phyloP scores from a whole-genome alignment of 2,329 filamentous ascomycete species.

The Penicillium digitatum region DNA sequence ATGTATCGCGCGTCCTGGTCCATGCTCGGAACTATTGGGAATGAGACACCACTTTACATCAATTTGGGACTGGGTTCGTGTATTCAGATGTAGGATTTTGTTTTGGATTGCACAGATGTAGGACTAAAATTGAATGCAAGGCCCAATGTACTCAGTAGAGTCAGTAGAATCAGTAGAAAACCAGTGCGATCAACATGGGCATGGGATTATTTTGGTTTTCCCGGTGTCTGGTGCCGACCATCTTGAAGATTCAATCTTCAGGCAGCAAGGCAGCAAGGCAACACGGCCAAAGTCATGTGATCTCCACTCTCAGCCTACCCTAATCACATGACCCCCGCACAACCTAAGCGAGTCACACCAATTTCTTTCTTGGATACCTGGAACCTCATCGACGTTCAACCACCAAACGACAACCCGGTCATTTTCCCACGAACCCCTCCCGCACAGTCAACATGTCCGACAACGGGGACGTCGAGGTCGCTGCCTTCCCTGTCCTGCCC shows the following conservation, averaged over 20 bases:
- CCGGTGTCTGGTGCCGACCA: background rate
- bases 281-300: constrained; percentile 26
- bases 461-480: constrained; percentile 88
- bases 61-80: background rate
- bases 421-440: constrained; percentile 39
- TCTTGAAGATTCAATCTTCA: background rate
- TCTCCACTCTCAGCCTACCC: constrained; percentile 22
- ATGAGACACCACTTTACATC: background rate
- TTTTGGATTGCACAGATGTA: background rate
- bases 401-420: constrained; percentile 40
- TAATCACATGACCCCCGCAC: constrained; percentile 32
- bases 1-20: background rate
- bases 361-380: constrained; percentile 34
- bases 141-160: background rate
- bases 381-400: constrained; percentile 38
- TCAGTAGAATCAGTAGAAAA: background rate
- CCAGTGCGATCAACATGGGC: background rate
- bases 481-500: constrained; percentile 72
- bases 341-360: constrained; percentile 44
- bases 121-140: background rate
- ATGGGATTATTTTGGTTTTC: background rate
- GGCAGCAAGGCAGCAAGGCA: background rate
- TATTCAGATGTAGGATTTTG: background rate
- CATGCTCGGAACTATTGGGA: background rate
- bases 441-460: constrained; percentile 75